Evolutionary conservation across 108 stramenopile genomes (phyloP).

Genomic region (Thalassiosira profunda): DNA sequence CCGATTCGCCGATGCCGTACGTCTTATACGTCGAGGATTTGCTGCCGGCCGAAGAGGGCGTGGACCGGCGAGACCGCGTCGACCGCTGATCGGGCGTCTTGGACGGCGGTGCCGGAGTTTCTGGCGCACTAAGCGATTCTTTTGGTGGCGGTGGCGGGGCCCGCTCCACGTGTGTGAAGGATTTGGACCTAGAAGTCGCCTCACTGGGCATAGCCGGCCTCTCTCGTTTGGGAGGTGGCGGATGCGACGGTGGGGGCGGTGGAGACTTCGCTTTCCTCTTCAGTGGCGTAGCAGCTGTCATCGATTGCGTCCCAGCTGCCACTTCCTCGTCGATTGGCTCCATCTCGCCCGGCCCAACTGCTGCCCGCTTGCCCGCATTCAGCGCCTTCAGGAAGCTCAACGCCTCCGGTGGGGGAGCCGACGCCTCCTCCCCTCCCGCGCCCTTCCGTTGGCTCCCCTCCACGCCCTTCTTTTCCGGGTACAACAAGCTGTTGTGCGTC

Average conservation of each 20-base stretch:
- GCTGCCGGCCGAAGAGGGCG: neutral
- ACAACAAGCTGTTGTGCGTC: neutral
- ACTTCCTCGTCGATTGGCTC: neutral
- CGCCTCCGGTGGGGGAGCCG: constrained; percentile 28
- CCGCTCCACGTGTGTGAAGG: neutral
- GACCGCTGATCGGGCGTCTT: neutral
- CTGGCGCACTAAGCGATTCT: neutral
- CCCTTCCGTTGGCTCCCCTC: neutral
- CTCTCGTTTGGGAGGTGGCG: neutral
- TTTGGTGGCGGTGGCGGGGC: neutral
- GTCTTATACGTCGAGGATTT: constrained; percentile 4
- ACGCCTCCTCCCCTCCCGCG: neutral
- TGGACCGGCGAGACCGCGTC: neutral
- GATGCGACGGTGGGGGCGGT: neutral
- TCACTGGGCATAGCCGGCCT: neutral
- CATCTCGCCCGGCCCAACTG: neutral
- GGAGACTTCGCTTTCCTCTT: neutral
- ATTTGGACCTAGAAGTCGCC: neutral
- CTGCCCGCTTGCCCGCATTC: constrained; percentile 2
- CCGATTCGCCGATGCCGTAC: constrained; percentile 29
- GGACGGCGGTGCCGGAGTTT: neutral
- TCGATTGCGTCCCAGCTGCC: neutral
- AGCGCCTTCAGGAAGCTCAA: constrained; percentile 31
- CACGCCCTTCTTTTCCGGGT: neutral
- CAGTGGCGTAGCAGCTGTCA: neutral